phyloP scores from a whole-genome alignment of 345 rosid genomes.

The Syzygium jambos region DNA sequence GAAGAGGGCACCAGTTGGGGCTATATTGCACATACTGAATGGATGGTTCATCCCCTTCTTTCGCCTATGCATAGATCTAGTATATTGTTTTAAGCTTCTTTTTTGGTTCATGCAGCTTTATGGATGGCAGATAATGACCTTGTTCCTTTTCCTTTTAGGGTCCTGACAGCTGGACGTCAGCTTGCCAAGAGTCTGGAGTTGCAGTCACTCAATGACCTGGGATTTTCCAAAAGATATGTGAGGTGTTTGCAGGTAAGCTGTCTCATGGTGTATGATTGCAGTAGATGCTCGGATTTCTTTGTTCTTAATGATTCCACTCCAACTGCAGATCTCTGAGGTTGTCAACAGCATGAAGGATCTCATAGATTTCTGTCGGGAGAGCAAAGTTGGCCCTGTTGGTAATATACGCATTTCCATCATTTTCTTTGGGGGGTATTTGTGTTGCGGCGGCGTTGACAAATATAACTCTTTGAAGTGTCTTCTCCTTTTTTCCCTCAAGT shows the following conservation, averaged over 20 bases:
- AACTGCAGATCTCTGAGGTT: constrained; percentile 80
- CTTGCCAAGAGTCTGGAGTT: constrained; percentile 84
- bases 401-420: background rate
- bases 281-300: background rate
- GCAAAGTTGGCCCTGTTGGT: constrained; percentile 86
- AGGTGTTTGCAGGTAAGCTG: constrained; percentile 84
- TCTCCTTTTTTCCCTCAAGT: background rate
- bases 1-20: background rate
- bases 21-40: background rate
- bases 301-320: background rate
- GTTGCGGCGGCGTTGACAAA: background rate
- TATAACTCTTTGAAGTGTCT: background rate
- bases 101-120: background rate
- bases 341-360: constrained; percentile 97
- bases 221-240: constrained; percentile 94
- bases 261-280: background rate
- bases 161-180: constrained; percentile 83
- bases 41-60: background rate
- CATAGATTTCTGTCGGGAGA: constrained; percentile 70
- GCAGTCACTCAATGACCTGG: constrained; percentile 83
- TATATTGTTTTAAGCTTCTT: background rate
- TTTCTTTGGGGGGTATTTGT: background rate
- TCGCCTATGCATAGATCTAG: background rate
- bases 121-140: background rate
- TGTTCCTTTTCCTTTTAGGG: constrained; percentile 39